Base-by-base conservation (phyloP, 495 filamentous ascomycete species). In the Letharia lupina region DNA sequence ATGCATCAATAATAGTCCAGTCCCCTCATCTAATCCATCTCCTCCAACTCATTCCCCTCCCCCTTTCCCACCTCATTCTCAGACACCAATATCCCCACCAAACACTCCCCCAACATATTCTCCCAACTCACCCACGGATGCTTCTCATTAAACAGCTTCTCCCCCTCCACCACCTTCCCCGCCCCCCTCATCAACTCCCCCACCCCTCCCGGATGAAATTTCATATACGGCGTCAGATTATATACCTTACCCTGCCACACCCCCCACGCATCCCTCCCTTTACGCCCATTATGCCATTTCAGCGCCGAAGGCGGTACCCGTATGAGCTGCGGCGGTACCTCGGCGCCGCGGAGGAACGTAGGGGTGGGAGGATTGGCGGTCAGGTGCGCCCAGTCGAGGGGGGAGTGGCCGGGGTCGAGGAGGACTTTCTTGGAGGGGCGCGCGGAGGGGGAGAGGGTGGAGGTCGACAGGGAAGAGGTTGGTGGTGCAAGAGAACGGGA, bases 41-140 rank as follows among this genome's bases (percentile, higher is more conserved):
- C 80, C 66, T 93, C 90, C 74, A 87, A 71, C 69, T 80, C 40
- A 74, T 79, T 78, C 70, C 75, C 45, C 73, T 81, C 69, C 15
- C 39, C 64, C 37, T 47, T 70, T 33, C 52, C 59, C 28, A 65
- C 80, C 48, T 91, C 87, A 63, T 84, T 80, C 81, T 98, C 95
- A 7, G 83, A 81, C 48, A 98, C 91, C 74, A 91, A 77, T 41
- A 96, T 86, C 2, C 94, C 94, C 6, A 98, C 82, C 68, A 96
- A 71, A 75, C 93, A 97, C 71, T 88, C 84, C 35, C 86, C 84
- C 62, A 98, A 76, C 84, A 98, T 96, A 6, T 88, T 89, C 78
- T 98, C 95, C 81, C 91, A 96, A 71, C 96, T 98, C 13, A 98
- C 93, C 94, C 95, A 98, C 23, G 93, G 91, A 80, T 98, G 94